Evolutionary conservation across 2,329 filamentous ascomycete species (phyloP), one percentile per base, ranked within the genome.

Genomic region (Teratosphaeria epicoccoides): DNA sequence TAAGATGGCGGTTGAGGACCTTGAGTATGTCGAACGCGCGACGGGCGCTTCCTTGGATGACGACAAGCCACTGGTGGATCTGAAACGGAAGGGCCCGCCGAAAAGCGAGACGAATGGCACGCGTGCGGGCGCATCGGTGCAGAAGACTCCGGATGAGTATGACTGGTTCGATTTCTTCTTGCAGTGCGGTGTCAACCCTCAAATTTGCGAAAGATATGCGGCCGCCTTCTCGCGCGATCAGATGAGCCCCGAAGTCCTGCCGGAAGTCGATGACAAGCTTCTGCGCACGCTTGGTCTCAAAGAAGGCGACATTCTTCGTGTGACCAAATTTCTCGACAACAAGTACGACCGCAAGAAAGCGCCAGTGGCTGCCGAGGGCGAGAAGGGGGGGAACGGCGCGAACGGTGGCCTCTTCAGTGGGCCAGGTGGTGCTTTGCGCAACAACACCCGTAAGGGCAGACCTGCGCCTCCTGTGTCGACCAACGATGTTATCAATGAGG

Each of bases 151-250:
- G 68, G 76, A 85, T 1, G 84, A 93, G 46, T 95, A 97, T 67
- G 93, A 98, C 68, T 98, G 93, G 93, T 98, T 98, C 64, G 89
- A 96, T 66, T 97, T 98, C 73, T 98, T 98, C 76, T 74, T 98
- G 40, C 83, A 84, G 57, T 94, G 89, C 67, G 91, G 95, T 46
- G 88, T 97, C 61, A 85, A 89, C 44, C 87, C 91, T 47, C 88
- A 94, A 53, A 83, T 95, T 45, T 98, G 93, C 69, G 91, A 97
- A 70, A 81, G 93, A 50, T 98, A 98, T 65, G 84, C 90, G 1
- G 87, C 89, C 64, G 88, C 88, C 2, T 98, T 98, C 65, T 70
- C 81, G 46, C 84, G 84, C 64, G 93, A 98, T 65, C 93, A 90
- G 23, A 97, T 98, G 88, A 90, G 95, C 58, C 90, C 96, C 68